phyloP scores from a whole-genome alignment of 23 red algal species.

The Gracilaria gracilis region DNA sequence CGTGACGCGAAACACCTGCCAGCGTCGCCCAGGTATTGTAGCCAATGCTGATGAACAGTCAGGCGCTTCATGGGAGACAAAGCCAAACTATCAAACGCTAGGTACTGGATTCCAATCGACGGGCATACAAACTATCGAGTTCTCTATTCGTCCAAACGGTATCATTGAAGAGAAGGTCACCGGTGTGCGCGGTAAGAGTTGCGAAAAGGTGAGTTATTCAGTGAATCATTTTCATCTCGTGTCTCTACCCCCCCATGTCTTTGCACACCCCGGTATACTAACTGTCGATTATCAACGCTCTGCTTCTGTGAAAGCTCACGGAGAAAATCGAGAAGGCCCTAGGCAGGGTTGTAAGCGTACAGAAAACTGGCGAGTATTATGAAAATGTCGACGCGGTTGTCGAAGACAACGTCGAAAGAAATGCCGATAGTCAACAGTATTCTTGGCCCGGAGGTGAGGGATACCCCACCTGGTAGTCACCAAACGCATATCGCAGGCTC shows the following conservation, averaged over 20 bases:
- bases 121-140: slow-evolving; percentile 53
- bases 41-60: not conserved
- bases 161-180: slow-evolving; percentile 64
- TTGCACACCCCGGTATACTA: not conserved
- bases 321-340: slow-evolving; percentile 58
- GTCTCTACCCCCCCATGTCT: not conserved
- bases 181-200: slow-evolving; percentile 40
- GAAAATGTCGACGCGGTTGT: slow-evolving; percentile 1
- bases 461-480: slow-evolving; percentile 7
- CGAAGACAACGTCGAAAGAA: not conserved
- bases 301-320: slow-evolving; percentile 13
- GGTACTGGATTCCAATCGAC: slow-evolving; percentile 27
- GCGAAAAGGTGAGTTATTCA: slow-evolving; percentile 34
- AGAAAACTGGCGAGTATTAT: slow-evolving; percentile 54
- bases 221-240: not conserved
- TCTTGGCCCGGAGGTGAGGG: slow-evolving; percentile 25
- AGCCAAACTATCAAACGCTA: slow-evolving; percentile 1
- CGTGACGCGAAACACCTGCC: not conserved
- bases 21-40: not conserved
- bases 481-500: not conserved
- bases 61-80: not conserved
- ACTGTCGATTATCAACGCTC: not conserved
- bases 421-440: not conserved
- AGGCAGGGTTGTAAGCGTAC: slow-evolving; percentile 14
- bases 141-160: slow-evolving; percentile 30